These are phyloP conservation scores for Gossypium thurberi DNA, from an alignment of 345 rosid genomes.

Conservation along the genomic window DNA sequence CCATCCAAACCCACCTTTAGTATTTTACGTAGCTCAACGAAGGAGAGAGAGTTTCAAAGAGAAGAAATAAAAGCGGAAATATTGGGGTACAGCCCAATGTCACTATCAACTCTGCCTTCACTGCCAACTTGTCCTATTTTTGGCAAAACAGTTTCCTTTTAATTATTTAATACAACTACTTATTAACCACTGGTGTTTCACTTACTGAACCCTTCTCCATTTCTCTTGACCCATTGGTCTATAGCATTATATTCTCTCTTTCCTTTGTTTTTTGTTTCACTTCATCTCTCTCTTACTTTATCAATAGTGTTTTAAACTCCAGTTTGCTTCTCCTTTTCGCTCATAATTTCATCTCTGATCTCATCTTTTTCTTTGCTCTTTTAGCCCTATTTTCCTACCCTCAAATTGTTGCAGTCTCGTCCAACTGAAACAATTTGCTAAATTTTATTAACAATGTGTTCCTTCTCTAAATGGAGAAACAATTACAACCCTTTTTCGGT, in stretches of 20 bases:
- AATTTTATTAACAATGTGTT: too few relatives aligned
- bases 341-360: constrained; percentile 34
- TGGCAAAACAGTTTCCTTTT: constrained; percentile 16
- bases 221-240: constrained; percentile 26
- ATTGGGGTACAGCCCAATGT: constrained; percentile 12
- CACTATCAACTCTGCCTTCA: constrained; percentile 18
- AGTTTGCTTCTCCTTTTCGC: constrained; percentile 24
- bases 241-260: neutral
- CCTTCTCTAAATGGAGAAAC: neutral
- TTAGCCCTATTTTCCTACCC: constrained; percentile 12
- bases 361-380: neutral
- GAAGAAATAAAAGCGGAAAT: too few relatives aligned
- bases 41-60: too few relatives aligned
- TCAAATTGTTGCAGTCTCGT: constrained; percentile 10
- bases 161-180: neutral
- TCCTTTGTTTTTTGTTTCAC: constrained; percentile 1
- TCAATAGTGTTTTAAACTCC: constrained; percentile 39
- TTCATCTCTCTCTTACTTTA: constrained; percentile 26
- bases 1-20: too few relatives aligned
- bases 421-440: neutral
- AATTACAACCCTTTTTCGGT: constrained; percentile 1
- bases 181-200: constrained; percentile 5
- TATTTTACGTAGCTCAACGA: too few relatives aligned
- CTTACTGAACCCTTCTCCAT: neutral
- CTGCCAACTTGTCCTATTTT: constrained; percentile 36